Evolutionary conservation across 169 alveolate species (phyloP).

Genomic region (Babesia ovata): DNA sequence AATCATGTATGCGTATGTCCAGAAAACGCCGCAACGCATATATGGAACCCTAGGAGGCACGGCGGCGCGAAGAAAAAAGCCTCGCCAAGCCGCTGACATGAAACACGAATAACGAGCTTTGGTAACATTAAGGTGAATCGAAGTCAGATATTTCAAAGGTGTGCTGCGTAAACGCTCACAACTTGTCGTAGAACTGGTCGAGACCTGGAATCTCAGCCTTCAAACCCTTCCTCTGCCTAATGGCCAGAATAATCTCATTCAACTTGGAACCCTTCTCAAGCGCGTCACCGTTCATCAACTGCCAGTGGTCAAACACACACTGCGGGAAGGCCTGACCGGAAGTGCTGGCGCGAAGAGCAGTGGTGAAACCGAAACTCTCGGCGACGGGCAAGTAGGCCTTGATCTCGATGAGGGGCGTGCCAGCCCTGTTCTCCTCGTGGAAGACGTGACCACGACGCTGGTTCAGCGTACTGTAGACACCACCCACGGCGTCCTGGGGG

Average conservation of each 20-base stretch:
- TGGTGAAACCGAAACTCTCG: constrained; percentile 99
- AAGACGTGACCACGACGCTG: constrained; percentile 98
- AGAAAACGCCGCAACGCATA: not conserved
- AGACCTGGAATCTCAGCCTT: constrained; percentile 96
- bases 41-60: no score
- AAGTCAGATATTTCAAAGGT: not conserved
- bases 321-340: constrained; percentile 99
- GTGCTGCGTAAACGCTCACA: constrained; percentile 73
- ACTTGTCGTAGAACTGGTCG: constrained; percentile 95
- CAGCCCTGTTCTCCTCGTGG: constrained; percentile 96
- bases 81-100: not conserved
- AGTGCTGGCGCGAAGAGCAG: constrained; percentile 97
- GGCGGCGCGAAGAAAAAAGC: no score
- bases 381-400: constrained; percentile 99
- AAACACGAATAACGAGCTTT: not conserved
- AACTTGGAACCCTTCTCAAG: constrained; percentile 95
- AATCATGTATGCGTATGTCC: not conserved
- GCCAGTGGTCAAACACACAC: constrained; percentile 99
- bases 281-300: constrained; percentile 93
- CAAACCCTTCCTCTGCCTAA: constrained; percentile 97
- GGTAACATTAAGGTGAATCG: not conserved
- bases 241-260: constrained; percentile 89
- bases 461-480: constrained; percentile 94
- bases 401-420: constrained; percentile 96
- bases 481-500: constrained; percentile 97